Conservation (phyloP, 768 basidiomycete species). For the Mycena leptocephala region DNA sequence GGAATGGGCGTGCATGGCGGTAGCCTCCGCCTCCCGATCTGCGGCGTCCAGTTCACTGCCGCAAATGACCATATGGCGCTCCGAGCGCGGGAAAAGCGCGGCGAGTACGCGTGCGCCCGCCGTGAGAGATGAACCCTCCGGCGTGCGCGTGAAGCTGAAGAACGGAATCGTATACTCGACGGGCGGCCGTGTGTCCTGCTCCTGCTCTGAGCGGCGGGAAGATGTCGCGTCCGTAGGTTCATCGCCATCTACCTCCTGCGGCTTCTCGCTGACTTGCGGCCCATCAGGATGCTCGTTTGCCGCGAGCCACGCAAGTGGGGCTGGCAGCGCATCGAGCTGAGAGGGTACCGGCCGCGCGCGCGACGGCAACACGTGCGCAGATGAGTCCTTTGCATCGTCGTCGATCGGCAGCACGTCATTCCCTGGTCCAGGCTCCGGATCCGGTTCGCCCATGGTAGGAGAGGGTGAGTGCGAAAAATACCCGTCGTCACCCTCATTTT, state of each 20-base stretch:
- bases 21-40: conserved; percentile 53
- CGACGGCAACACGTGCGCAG: conserved; percentile 11
- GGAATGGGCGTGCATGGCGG: not conserved
- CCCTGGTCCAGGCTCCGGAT: conserved; percentile 34
- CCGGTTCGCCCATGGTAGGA: conserved; percentile 21
- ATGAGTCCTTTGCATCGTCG: not conserved
- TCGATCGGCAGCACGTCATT: not conserved
- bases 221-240: not conserved
- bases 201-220: not conserved
- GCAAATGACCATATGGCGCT: conserved; percentile 84
- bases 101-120: conserved; percentile 80
- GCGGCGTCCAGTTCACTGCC: conserved; percentile 77
- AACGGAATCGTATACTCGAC: conserved; percentile 68
- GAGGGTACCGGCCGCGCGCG: conserved; percentile 27
- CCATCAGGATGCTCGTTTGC: not conserved
- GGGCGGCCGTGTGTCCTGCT: not conserved
- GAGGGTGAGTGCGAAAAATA: conserved; percentile 75
- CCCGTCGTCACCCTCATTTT: conserved; percentile 65
- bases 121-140: conserved; percentile 84
- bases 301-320: conserved; percentile 6
- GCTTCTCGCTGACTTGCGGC: conserved; percentile 1
- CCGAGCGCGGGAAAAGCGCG: conserved; percentile 78
- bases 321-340: conserved; percentile 25
- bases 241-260: not conserved
- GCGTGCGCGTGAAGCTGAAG: conserved; percentile 85